These are phyloP conservation scores for Pharus latifolius DNA, from an alignment of 176 grass and related monocot genomes.

Conservation along the genomic window DNA sequence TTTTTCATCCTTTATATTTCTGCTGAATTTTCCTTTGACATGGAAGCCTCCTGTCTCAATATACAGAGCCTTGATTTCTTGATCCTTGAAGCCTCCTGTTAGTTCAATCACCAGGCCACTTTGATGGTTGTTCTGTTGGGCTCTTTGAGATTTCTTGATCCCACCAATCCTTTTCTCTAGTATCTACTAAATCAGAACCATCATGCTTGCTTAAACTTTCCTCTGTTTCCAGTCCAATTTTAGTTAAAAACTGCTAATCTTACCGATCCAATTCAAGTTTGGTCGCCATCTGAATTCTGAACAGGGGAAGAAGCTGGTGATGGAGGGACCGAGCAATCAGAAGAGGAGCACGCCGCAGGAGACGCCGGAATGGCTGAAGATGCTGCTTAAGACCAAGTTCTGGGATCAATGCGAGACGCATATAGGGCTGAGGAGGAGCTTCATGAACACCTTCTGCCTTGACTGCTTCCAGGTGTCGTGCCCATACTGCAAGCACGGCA, in stretches of 20 bases:
- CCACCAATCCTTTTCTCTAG: too few species aligned
- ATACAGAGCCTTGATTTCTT: not conserved
- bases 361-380: not conserved
- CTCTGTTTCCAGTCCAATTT: not conserved
- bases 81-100: too few species aligned
- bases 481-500: slow-evolving; percentile 1
- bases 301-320: not conserved
- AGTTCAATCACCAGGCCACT: too few species aligned
- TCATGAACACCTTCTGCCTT: slow-evolving; percentile 23
- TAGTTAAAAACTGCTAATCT: not conserved
- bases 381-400: slow-evolving; percentile 2
- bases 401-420: slow-evolving; percentile 18
- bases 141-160: too few species aligned
- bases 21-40: too few species aligned
- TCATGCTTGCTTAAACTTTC: too few species aligned
- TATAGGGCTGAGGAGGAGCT: not conserved
- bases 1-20: too few species aligned
- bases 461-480: slow-evolving; percentile 14
- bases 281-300: not conserved
- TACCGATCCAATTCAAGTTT: not conserved
- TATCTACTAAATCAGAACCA: too few species aligned
- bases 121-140: too few species aligned
- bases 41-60: too few species aligned
- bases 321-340: not conserved
- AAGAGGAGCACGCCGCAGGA: not conserved